phyloP scores from a whole-genome alignment of 2,329 filamentous ascomycete genomes.

The Venturia asperata region DNA sequence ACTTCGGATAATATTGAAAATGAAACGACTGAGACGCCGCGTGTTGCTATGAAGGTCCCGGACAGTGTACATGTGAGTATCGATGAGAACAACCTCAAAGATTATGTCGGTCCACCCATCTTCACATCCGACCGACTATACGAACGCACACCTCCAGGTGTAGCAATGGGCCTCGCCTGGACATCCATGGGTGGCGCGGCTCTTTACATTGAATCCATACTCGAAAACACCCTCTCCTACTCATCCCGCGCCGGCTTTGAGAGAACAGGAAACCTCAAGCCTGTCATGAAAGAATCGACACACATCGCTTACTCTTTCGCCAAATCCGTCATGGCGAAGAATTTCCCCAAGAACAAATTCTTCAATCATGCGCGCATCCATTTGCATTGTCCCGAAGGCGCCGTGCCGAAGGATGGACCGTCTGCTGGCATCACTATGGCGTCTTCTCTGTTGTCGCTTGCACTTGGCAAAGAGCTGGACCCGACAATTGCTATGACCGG shows the following conservation, averaged over 20 bases:
- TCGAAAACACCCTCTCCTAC: constrained; percentile 72
- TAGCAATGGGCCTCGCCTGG: constrained; percentile 97
- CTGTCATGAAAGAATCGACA: constrained; percentile 97
- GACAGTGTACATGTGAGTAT: constrained; percentile 82
- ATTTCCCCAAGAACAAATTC: constrained; percentile 87
- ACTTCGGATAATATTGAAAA: constrained; percentile 50
- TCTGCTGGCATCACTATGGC: constrained; percentile 94
- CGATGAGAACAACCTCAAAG: constrained; percentile 81
- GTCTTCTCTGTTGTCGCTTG: constrained; percentile 81
- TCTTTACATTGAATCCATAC: constrained; percentile 93
- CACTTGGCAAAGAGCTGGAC: constrained; percentile 68
- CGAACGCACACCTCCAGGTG: constrained; percentile 85
- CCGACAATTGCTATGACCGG: constrained; percentile 96
- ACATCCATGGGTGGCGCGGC: constrained; percentile 94
- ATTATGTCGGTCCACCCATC: constrained; percentile 92
- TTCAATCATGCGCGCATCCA: constrained; percentile 95
- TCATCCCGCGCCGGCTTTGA: constrained; percentile 73
- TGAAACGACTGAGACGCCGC: constrained; percentile 58
- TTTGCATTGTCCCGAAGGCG: constrained; percentile 92
- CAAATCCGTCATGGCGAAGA: constrained; percentile 76
- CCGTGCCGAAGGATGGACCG: constrained; percentile 81
- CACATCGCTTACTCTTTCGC: constrained; percentile 93
- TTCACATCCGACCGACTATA: constrained; percentile 95
- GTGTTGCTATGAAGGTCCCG: constrained; percentile 73
- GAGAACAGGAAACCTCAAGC: constrained; percentile 89